Base-by-base conservation (phyloP, 164 flowering plant genomes). In the Echeveria elegans region DNA sequence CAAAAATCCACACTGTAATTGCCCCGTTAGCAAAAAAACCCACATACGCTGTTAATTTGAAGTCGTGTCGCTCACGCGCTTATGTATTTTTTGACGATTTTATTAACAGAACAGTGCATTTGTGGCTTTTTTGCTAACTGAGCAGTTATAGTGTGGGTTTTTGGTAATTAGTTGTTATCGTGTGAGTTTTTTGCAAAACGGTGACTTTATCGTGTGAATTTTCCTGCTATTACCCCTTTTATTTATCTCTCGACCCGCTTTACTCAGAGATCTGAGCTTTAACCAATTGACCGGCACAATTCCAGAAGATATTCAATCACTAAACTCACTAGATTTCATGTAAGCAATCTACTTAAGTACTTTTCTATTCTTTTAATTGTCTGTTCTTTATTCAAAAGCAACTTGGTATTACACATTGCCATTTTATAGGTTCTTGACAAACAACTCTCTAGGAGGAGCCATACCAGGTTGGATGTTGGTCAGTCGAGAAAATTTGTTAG, bases 211-310 rank as follows among this genome's bases (percentile, higher is more conserved):
- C n/a, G n/a, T n/a, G n/a, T n/a, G n/a, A n/a, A n/a, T n/a, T n/a
- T n/a, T n/a, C n/a, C n/a, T n/a, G n/a, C n/a, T n/a, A n/a, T n/a
- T n/a, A n/a, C n/a, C n/a, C n/a, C n/a, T n/a, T 34, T 63, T 31
- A 34, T 63, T 19, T 63, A 10, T 24, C 21, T 5, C 65, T 63
- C 21, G 10, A 23, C 23, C 18, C 34, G 43, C 15, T 21, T 75
- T 43, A n/a, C 75, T 68, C 83, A 85, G 87, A 60, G 87, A 83
- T 43, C 72, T 83, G 26, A 85, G 89, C 74, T 83, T 82, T 43
- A 85, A 85, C 78, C 77, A 78, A 26, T 37, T 85, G 19, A 77
- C 41, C 34, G 88, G 90, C 47, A 70, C 8, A 66, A 76, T 83
- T 37, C 83, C 86, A 11, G 62, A 38, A 43, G 68, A 48, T 65